phyloP scores from a whole-genome alignment of 805 yeast species.

The Cyberlindnera lachancei region DNA sequence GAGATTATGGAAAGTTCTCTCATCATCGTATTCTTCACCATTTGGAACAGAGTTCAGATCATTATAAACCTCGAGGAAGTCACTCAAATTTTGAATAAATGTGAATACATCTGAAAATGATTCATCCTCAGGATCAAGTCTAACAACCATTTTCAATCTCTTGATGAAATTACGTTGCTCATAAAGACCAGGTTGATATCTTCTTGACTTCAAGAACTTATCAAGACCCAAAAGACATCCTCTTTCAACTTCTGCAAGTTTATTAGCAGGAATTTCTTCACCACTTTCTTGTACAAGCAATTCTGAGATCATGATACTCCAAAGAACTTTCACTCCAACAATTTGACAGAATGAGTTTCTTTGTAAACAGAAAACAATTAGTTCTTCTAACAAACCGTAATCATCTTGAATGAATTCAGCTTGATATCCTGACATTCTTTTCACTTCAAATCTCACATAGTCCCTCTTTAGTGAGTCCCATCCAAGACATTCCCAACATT shows the following conservation, averaged over 20 bases:
- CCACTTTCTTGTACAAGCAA: slow-evolving; percentile 46
- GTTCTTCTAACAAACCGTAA: slow-evolving; percentile 52
- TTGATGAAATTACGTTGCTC: slow-evolving; percentile 51
- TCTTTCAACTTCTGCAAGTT: slow-evolving; percentile 50
- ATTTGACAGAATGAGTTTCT: slow-evolving; percentile 51
- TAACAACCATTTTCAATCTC: slow-evolving; percentile 39
- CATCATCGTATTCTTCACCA: slow-evolving; percentile 81
- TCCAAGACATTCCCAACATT: slow-evolving; percentile 71
- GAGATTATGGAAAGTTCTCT: slow-evolving; percentile 71
- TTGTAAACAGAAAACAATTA: slow-evolving; percentile 64
- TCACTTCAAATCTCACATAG: slow-evolving; percentile 48
- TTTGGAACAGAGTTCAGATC: slow-evolving; percentile 70
- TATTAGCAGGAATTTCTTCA: slow-evolving; percentile 50
- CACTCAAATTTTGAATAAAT: slow-evolving; percentile 47
- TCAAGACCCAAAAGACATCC: slow-evolving; percentile 59
- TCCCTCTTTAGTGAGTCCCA: slow-evolving; percentile 52
- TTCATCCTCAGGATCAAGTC: slow-evolving; percentile 58
- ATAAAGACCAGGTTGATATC: slow-evolving; percentile 45
- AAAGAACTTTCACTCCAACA: slow-evolving; percentile 57
- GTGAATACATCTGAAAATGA: slow-evolving; percentile 43
- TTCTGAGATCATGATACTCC: slow-evolving; percentile 68
- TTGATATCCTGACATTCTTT: slow-evolving; percentile 64
- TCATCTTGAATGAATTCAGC: slow-evolving; percentile 52
- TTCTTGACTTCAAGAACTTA: slow-evolving; percentile 50
- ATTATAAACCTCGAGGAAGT: slow-evolving; percentile 55